Percentiles rank a stretch among this genome's conserved stretches.
phyloP scores from a whole-genome alignment of 768 basidiomycete species.

The Tricholoma bakamatsutake region DNA sequence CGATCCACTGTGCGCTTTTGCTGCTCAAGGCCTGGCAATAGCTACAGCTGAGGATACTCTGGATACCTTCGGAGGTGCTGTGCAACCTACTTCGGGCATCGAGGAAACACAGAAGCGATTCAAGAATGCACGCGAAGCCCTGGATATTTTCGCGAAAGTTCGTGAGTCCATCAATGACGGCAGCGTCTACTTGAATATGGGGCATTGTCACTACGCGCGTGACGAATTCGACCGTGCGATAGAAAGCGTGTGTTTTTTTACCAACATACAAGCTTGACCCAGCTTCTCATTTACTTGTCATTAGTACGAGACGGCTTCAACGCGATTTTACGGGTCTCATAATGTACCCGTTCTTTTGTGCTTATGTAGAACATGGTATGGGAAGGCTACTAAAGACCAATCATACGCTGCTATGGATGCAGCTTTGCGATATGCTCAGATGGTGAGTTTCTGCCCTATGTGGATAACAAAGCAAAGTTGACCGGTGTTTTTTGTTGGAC shows the following conservation, averaged over 20 bases:
- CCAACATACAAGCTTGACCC: background rate
- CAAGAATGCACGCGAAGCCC: constrained; percentile 78
- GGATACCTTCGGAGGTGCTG: constrained; percentile 54
- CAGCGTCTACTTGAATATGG: constrained; percentile 93
- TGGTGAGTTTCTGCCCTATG: constrained; percentile 36
- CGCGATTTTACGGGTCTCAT: constrained; percentile 66
- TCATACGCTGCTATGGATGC: constrained; percentile 75
- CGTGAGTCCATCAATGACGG: constrained; percentile 78
- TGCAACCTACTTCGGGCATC: constrained; percentile 35
- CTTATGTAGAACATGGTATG: constrained; percentile 89
- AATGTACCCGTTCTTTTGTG: constrained; percentile 77
- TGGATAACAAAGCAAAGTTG: constrained; percentile 1
- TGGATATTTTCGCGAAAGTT: constrained; percentile 87
- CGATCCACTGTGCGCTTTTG: constrained; percentile 84
- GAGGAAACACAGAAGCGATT: constrained; percentile 65
- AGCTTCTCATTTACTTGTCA: background rate
- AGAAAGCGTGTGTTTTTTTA: constrained; percentile 68
- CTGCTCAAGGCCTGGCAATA: constrained; percentile 94
- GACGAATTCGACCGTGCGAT: constrained; percentile 96
- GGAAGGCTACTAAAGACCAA: constrained; percentile 88
- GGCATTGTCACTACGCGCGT: constrained; percentile 87
- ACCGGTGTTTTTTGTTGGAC: background rate
- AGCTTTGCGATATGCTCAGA: constrained; percentile 80
- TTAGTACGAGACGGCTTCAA: constrained; percentile 90
- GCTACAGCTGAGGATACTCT: constrained; percentile 89